phyloP scores from a whole-genome alignment of 441 rosid species.

The Aquilaria agallochum region DNA sequence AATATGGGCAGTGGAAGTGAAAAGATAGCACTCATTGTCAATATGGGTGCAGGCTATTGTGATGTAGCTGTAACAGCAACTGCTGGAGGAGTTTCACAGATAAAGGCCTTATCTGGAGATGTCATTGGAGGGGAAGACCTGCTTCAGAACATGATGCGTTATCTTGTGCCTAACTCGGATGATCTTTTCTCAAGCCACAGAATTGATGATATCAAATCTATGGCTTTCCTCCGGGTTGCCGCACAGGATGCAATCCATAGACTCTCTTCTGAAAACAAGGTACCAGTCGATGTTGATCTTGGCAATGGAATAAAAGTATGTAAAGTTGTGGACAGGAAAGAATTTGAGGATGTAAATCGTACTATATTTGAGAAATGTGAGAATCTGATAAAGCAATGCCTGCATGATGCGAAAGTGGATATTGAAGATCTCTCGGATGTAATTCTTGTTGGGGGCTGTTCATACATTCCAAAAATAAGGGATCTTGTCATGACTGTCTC shows the following conservation, averaged over 20 bases:
- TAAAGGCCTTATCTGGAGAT: constrained; percentile 69
- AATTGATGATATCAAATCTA: constrained; percentile 33
- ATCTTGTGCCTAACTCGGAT: constrained; percentile 51
- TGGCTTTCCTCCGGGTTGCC: constrained; percentile 67
- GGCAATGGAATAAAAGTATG: constrained; percentile 50
- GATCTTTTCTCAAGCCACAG: constrained; percentile 35
- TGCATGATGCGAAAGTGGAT: constrained; percentile 58
- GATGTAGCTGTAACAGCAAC: constrained; percentile 84
- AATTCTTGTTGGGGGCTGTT: constrained; percentile 86
- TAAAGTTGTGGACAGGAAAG: constrained; percentile 43
- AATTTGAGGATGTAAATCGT: constrained; percentile 73
- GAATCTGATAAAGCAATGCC: constrained; percentile 54
- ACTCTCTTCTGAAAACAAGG: constrained; percentile 47
- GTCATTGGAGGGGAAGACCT: constrained; percentile 85
- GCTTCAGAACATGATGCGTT: constrained; percentile 58
- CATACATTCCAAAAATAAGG: constrained; percentile 56
- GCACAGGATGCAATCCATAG: constrained; percentile 68
- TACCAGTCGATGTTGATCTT: constrained; percentile 59
- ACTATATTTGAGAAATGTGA: constrained; percentile 52
- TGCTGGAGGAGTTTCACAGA: constrained; percentile 89
- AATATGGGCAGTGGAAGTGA: constrained; percentile 78
- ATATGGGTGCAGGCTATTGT: constrained; percentile 84
- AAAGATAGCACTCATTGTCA: constrained; percentile 77
- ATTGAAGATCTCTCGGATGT: constrained; percentile 54
- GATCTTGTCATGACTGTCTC: constrained; percentile 37